Conservation (phyloP, 306 rosid genomes). For the Lablab purpureus region DNA sequence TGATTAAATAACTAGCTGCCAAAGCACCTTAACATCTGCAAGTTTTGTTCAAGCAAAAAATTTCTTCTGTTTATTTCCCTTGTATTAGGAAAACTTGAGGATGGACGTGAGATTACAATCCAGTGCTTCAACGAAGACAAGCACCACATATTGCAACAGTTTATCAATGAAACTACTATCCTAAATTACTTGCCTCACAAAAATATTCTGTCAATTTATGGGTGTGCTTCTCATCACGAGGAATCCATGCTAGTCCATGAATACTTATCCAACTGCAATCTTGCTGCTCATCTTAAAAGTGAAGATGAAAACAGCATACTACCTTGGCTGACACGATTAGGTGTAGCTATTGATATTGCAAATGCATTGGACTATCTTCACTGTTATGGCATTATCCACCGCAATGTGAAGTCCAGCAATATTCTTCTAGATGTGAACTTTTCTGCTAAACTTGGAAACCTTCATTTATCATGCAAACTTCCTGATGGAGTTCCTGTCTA, state of each 20-base stretch:
- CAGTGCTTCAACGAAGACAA: conserved; percentile 11
- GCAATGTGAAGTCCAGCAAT: conserved; percentile 32
- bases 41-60: background rate
- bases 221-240: background rate
- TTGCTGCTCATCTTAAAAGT: conserved; percentile 37
- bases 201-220: conserved; percentile 40
- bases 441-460: conserved; percentile 37
- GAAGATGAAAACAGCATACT: background rate
- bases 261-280: conserved; percentile 43
- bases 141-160: conserved; percentile 10
- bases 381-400: conserved; percentile 40
- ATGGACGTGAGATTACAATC: conserved; percentile 30
- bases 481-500: background rate
- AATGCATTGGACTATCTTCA: conserved; percentile 45
- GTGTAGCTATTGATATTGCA: conserved; percentile 45
- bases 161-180: conserved; percentile 2
- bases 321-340: conserved; percentile 35
- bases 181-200: conserved; percentile 33
- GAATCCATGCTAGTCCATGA: conserved; percentile 40
- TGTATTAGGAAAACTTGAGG: conserved; percentile 37
- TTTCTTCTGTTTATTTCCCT: background rate
- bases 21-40: background rate
- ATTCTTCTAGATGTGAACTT: conserved; percentile 37
- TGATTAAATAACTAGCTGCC: background rate
- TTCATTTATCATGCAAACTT: conserved; percentile 10